A percentile compares a stretch with the other conserved stretches of the same genome.
Conservation (phyloP, 176 grass and related monocot genomes). For the Cymbopogon citratus region DNA sequence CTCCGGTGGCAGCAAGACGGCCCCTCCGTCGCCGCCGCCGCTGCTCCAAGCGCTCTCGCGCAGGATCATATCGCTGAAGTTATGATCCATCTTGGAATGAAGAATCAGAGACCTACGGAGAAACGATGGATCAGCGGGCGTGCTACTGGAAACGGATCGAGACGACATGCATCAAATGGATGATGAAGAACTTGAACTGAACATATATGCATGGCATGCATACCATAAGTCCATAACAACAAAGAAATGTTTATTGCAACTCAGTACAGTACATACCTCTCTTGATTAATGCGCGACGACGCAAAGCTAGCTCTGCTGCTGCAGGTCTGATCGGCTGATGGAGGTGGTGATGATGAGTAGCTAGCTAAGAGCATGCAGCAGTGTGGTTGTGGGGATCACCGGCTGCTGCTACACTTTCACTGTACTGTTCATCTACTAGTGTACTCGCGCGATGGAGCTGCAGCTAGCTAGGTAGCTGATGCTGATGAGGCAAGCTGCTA, state of each 20-base stretch:
- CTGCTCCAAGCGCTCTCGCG: constrained; percentile 27
- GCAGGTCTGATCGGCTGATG: neutral
- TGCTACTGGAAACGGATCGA: no score
- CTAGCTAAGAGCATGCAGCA: no score
- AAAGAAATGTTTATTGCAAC: neutral
- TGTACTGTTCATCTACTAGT: neutral
- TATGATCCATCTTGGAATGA: constrained; percentile 47
- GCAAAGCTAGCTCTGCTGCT: neutral
- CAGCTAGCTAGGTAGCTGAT: neutral
- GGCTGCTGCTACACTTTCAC: neutral
- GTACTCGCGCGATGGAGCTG: neutral
- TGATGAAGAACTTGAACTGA: neutral
- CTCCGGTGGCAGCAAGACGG: neutral
- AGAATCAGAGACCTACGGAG: no score
- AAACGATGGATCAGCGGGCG: no score
- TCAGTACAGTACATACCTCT: constrained; percentile 5
- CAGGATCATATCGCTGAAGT: constrained; percentile 52
- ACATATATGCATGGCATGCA: neutral
- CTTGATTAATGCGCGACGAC: constrained; percentile 9
- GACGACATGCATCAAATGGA: neutral
- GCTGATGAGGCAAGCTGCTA: neutral
- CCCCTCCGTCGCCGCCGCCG: neutral
- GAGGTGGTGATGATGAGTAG: neutral
- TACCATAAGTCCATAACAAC: neutral
- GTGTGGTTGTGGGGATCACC: no score